A percentile compares a stretch with the other conserved stretches of the same genome.
phyloP scores from a whole-genome alignment of 2,329 filamentous ascomycete genomes.

The Botrytis porri region DNA sequence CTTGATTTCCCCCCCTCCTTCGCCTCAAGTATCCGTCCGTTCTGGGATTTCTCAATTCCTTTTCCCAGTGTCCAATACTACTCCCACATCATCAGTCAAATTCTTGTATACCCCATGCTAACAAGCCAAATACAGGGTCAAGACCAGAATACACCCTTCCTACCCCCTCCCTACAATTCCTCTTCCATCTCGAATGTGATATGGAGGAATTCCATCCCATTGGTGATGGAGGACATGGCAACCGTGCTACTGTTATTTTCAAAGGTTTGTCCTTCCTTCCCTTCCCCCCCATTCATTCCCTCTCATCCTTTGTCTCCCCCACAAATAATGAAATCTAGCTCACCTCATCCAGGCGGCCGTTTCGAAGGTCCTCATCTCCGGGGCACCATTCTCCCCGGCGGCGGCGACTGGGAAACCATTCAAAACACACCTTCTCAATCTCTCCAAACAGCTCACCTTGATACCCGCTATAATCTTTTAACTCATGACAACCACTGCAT shows the following conservation, averaged over 20 bases:
- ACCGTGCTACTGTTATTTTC: background rate
- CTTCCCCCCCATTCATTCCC: background rate
- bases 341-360: slow-evolving; percentile 1
- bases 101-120: background rate
- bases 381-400: slow-evolving; percentile 5
- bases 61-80: background rate
- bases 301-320: background rate
- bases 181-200: slow-evolving; percentile 8
- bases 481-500: slow-evolving; percentile 4
- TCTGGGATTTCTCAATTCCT: too few relatives aligned
- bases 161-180: background rate
- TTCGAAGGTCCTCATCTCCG: slow-evolving; percentile 19
- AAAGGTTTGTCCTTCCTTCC: background rate
- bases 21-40: too few relatives aligned
- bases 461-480: slow-evolving; percentile 6
- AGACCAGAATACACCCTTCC: background rate
- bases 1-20: too few relatives aligned
- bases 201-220: background rate
- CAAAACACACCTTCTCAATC: slow-evolving; percentile 18
- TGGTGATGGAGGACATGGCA: slow-evolving; percentile 2
- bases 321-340: background rate
- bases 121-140: background rate
- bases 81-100: background rate
- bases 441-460: background rate
- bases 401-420: slow-evolving; percentile 15